A percentile compares a stretch with the other conserved stretches of the same genome.
Evolutionary conservation across 805 yeast genomes (phyloP).

Genomic region (Middelhovenomyces tepae): DNA sequence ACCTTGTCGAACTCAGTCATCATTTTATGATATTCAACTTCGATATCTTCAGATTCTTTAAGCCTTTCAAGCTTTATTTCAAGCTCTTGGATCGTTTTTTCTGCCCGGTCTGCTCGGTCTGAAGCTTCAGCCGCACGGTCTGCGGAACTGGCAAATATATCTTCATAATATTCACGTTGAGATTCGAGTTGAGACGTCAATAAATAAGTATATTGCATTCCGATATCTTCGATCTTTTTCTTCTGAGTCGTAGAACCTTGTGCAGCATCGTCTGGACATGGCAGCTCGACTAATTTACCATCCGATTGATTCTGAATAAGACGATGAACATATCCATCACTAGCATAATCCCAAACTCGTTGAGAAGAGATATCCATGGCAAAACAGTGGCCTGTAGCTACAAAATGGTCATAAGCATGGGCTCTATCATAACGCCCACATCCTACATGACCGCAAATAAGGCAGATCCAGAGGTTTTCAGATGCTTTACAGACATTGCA

Average conservation of each 20-base stretch:
- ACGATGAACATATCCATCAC: constrained; percentile 83
- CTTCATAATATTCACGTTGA: constrained; percentile 75
- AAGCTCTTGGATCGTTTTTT: constrained; percentile 14
- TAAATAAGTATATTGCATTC: constrained; percentile 72
- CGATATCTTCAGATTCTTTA: constrained; percentile 5
- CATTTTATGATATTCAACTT: constrained; percentile 8
- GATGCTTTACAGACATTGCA: constrained; percentile 42
- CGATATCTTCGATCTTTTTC: constrained; percentile 50
- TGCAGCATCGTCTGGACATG: constrained; percentile 17
- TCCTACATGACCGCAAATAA: constrained; percentile 86
- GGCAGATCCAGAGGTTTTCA: constrained; percentile 76
- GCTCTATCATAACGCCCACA: constrained; percentile 82
- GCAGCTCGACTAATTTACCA: constrained; percentile 80
- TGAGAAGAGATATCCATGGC: constrained; percentile 82
- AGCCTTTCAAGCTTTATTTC: constrained; percentile 13
- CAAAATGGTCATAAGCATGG: constrained; percentile 79
- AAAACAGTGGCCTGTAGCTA: constrained; percentile 73
- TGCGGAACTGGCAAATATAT: constrained; percentile 32
- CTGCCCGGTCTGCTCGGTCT: constrained; percentile 18
- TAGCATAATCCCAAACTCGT: constrained; percentile 91
- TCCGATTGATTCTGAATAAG: constrained; percentile 76
- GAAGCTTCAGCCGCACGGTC: constrained; percentile 20
- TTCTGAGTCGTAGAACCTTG: constrained; percentile 17
- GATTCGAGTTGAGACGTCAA: constrained; percentile 74
- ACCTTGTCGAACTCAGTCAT: constrained; percentile 3